A percentile compares a stretch with the other conserved stretches of the same genome.
phyloP scores from a whole-genome alignment of 176 grass and related monocot genomes.

The Poa annua region DNA sequence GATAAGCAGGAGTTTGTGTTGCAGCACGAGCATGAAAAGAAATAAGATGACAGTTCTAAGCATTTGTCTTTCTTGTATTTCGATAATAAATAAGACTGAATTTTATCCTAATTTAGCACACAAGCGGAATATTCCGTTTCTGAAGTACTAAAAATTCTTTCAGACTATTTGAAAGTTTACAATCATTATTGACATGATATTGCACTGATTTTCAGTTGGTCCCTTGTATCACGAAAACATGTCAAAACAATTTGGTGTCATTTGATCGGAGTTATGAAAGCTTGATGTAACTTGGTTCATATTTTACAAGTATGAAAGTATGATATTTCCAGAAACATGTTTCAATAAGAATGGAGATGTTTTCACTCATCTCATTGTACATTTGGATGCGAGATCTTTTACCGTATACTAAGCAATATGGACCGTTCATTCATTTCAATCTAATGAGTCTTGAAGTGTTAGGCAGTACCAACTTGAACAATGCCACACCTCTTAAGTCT shows the following conservation, averaged over 20 bases:
- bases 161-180: not conserved
- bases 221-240: not conserved
- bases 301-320: not conserved
- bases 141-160: not conserved
- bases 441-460: not conserved
- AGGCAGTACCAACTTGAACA: not conserved
- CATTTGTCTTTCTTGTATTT: conserved; percentile 6
- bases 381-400: not conserved
- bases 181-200: not conserved
- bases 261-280: conserved; percentile 2
- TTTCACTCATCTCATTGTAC: conserved; percentile 10
- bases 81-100: not conserved
- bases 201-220: not conserved
- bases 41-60: not conserved
- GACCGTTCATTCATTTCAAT: not conserved
- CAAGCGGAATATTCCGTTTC: not conserved
- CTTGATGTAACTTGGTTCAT: conserved; percentile 2
- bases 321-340: not conserved
- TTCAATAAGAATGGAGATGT: not conserved
- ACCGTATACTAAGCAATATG: not conserved
- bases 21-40: not conserved
- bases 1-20: not conserved
- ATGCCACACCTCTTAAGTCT: too few species aligned
- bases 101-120: not conserved
- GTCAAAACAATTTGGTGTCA: conserved; percentile 8